phyloP scores from a whole-genome alignment of 257 asterid genomes.

The Ballota nigra region DNA sequence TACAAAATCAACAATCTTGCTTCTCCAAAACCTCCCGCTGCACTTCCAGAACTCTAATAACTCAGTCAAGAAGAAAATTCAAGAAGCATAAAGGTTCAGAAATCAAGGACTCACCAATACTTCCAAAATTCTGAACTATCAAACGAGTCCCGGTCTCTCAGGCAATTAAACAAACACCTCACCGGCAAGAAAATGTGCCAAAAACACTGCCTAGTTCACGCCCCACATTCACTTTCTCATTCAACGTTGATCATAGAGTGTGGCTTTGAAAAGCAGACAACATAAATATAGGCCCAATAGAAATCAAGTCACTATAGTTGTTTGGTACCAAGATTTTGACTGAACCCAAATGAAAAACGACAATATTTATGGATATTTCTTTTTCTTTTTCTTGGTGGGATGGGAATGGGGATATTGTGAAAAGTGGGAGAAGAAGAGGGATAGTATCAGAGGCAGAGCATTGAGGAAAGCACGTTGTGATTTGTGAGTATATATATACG shows the following conservation, averaged over 20 bases:
- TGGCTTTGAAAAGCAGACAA: slow-evolving; percentile 31
- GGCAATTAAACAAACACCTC: slow-evolving; percentile 30
- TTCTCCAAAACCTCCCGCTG: neutral
- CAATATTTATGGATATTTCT: slow-evolving; percentile 10
- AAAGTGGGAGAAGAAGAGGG: slow-evolving; percentile 21
- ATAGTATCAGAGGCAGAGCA: neutral
- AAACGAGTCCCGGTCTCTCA: slow-evolving; percentile 16
- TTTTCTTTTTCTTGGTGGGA: slow-evolving; percentile 11
- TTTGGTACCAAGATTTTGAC: slow-evolving; percentile 51
- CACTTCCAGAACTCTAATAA: neutral
- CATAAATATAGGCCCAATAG: slow-evolving; percentile 29
- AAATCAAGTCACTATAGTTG: slow-evolving; percentile 26
- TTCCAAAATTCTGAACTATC: slow-evolving; percentile 12
- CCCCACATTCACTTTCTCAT: slow-evolving; percentile 32
- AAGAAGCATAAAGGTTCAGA: neutral
- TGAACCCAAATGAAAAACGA: slow-evolving; percentile 30
- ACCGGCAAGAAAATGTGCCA: slow-evolving; percentile 16
- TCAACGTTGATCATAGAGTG: slow-evolving; percentile 40
- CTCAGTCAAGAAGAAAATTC: neutral
- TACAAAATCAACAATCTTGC: slow-evolving; percentile 15
- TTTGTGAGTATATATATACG: neutral
- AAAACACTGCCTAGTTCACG: slow-evolving; percentile 6
- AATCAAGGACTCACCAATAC: slow-evolving; percentile 31
- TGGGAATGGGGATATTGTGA: slow-evolving; percentile 22
- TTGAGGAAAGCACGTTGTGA: slow-evolving; percentile 27